Base-by-base conservation (phyloP, 306 rosid genomes). In the Delonix regia region DNA sequence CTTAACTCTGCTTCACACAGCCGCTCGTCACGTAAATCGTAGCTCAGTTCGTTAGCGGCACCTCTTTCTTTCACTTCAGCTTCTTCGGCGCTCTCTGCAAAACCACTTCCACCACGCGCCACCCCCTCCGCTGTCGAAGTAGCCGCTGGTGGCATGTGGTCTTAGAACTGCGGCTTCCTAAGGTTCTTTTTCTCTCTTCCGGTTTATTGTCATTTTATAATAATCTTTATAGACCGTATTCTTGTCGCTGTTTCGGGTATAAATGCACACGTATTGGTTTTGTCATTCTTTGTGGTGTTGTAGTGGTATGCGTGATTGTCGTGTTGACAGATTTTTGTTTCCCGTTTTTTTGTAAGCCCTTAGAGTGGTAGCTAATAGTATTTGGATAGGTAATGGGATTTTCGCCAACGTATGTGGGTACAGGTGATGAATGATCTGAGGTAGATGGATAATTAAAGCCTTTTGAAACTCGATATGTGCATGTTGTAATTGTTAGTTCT, bases 1-100 rank as follows among this genome's bases (percentile, higher is more conserved):
- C 86, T 74, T 34, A 63, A 16, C 21, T 59, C n/a, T 19, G 53
- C 15, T 28, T 64, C 80, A 62, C 73, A 39, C 69, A 15, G 71
- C 65, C 24, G 41, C 68, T 61, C 8, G 14, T 57, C 52, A 61
- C 78, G 38, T 42, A 2, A 41, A 42, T 62, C 45, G 10, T 12
- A 55, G 48, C 18, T 49, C n/a, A 7, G 41, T 24, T 45, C 41
- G 36, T n/a, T 44, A 4, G 57, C 57, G 42, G 57, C 74, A 28
- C 15, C 74, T 69, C 73, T 45, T 9, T 41, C 21, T 12, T 48
- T 67, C 13, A 36, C 42, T 9, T 4, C 61, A 21, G 19, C 45
- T 65, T 45, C 72, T 22, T 42, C 52, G 72, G 72, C 11, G 12
- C 72, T 5, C 53, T 41, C 19, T 22, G 7, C 33, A 11, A 5